These are phyloP conservation scores for Puccinia horiana DNA, from an alignment of 1,284 basidiomycete species.

Conservation along the genomic window DNA sequence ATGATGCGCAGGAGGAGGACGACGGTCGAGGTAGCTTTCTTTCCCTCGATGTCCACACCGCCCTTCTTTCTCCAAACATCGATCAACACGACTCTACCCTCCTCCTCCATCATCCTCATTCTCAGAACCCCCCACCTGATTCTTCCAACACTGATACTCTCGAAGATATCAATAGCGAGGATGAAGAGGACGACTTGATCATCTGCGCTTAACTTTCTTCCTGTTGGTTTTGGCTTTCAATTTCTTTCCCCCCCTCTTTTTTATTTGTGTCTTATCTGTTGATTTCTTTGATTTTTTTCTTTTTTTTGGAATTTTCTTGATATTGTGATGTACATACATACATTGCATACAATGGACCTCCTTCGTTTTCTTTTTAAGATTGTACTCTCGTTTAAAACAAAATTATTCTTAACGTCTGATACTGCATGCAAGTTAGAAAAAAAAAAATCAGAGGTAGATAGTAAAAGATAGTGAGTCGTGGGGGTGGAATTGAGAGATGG, in stretches of 20 bases:
- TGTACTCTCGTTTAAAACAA: too few relatives aligned
- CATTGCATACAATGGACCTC: too few relatives aligned
- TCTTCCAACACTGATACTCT: background rate
- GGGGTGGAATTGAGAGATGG: too few relatives aligned
- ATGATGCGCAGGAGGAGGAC: background rate
- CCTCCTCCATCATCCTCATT: background rate
- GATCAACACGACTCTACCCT: too few relatives aligned
- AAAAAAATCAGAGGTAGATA: too few relatives aligned
- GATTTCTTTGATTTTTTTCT: too few relatives aligned
- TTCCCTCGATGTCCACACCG: background rate
- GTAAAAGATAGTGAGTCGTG: too few relatives aligned
- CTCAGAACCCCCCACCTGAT: background rate
- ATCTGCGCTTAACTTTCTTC: background rate
- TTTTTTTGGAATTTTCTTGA: background rate
- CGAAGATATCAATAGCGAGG: background rate
- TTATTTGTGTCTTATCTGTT: background rate
- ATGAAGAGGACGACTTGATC: background rate
- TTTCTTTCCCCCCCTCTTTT: background rate
- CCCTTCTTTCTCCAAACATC: too few relatives aligned
- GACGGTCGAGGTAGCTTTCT: background rate
- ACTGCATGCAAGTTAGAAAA: too few relatives aligned
- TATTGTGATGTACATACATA: background rate
- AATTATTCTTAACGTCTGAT: too few relatives aligned
- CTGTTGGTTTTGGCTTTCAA: background rate
- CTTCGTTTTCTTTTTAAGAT: too few relatives aligned